phyloP scores from a whole-genome alignment of 1,284 basidiomycete genomes.

The Irpex sp. region DNA sequence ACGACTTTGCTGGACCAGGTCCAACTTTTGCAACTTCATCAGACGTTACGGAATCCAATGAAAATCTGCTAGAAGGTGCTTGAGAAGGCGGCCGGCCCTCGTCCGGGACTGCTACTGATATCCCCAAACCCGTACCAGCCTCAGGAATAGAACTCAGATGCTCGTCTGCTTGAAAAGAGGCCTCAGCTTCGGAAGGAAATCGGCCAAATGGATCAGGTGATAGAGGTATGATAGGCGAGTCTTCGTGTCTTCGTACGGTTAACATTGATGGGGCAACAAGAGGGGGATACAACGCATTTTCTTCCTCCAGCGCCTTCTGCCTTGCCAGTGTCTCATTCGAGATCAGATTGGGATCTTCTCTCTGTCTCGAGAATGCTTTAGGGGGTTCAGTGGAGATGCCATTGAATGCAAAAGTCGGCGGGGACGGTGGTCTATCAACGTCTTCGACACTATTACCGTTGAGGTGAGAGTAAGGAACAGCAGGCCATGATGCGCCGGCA shows the following conservation, averaged over 20 bases:
- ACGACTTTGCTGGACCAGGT: slow-evolving; percentile 8
- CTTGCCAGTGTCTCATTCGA: slow-evolving; percentile 46
- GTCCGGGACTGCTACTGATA: not conserved
- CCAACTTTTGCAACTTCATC: slow-evolving; percentile 25
- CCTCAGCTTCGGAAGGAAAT: slow-evolving; percentile 47
- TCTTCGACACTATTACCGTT: slow-evolving; percentile 15
- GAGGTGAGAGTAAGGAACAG: slow-evolving; percentile 30
- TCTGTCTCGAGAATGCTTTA: slow-evolving; percentile 30
- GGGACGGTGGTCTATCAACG: slow-evolving; percentile 34
- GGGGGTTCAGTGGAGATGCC: slow-evolving; percentile 58
- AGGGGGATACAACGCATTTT: slow-evolving; percentile 40
- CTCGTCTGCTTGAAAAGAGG: slow-evolving; percentile 14
- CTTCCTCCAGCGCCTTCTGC: slow-evolving; percentile 44
- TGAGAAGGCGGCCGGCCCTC: slow-evolving; percentile 14
- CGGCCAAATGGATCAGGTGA: slow-evolving; percentile 77
- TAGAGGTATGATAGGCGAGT: slow-evolving; percentile 57
- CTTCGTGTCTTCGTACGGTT: slow-evolving; percentile 14
- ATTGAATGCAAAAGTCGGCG: slow-evolving; percentile 61
- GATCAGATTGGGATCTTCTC: slow-evolving; percentile 20
- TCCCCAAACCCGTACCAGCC: slow-evolving; percentile 14
- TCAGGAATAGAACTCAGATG: slow-evolving; percentile 9
- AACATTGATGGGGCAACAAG: slow-evolving; percentile 27
- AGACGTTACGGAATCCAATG: slow-evolving; percentile 55
- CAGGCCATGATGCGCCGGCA: slow-evolving; percentile 29
- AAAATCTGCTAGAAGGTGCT: slow-evolving; percentile 60